Conservation (phyloP, 2,329 filamentous ascomycete species). For the Rhytidhysteron rufulum region DNA sequence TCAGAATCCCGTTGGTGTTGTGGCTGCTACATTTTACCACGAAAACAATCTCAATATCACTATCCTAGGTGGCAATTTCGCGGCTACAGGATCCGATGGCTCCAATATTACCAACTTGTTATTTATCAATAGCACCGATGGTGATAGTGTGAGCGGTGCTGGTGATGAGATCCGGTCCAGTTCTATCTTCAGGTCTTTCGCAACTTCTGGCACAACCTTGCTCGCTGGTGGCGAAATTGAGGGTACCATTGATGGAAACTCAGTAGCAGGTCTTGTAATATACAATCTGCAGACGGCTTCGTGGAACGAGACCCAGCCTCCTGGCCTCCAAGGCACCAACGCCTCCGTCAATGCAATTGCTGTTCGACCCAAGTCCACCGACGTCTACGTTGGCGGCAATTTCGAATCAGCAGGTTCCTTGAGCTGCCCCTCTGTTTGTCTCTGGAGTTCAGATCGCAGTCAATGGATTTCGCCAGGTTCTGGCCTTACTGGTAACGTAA, state of each 20-base stretch:
- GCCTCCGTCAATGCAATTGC: constrained; percentile 74
- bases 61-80: constrained; percentile 83
- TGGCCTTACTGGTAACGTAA: constrained; percentile 66
- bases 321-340: constrained; percentile 65
- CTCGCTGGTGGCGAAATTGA: constrained; percentile 80
- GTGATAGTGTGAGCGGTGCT: constrained; percentile 65
- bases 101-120: constrained; percentile 73
- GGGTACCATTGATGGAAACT: constrained; percentile 61
- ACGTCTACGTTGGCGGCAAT: constrained; percentile 81
- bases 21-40: constrained; percentile 74
- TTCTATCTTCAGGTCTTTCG: constrained; percentile 72
- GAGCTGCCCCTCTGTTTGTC: constrained; percentile 76
- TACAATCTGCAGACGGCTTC: constrained; percentile 68
- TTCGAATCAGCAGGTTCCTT: constrained; percentile 82
- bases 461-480: constrained; percentile 80
- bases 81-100: constrained; percentile 64
- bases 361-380: constrained; percentile 63
- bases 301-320: constrained; percentile 66
- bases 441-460: constrained; percentile 64
- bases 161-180: constrained; percentile 61
- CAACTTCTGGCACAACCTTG: constrained; percentile 50
- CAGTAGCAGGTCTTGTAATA: constrained; percentile 69
- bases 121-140: constrained; percentile 73
- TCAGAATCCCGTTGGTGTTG: constrained; percentile 61
- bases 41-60: constrained; percentile 72